phyloP scores from a whole-genome alignment of 1,284 basidiomycete species.

The Phellinidium pouzarii region DNA sequence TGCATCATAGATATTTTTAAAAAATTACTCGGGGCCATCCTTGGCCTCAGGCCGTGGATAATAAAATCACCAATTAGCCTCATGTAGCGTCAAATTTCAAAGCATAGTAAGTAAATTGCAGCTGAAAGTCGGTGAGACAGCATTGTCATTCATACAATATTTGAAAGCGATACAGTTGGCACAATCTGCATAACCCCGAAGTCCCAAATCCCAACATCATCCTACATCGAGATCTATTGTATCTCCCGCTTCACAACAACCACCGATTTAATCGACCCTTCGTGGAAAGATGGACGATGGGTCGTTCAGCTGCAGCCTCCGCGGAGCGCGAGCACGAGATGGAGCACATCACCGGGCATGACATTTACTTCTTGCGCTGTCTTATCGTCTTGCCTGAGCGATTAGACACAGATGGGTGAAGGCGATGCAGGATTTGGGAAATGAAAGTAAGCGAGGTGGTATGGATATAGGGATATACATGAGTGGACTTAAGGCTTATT shows the following conservation, averaged over 20 bases:
- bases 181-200: neutral
- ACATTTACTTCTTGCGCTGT: conserved; percentile 80
- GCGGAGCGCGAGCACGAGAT: conserved; percentile 88
- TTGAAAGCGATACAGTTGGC: neutral
- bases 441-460: conserved; percentile 22
- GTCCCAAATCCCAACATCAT: neutral
- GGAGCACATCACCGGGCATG: conserved; percentile 76
- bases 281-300: neutral
- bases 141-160: neutral
- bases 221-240: neutral
- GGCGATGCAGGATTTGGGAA: neutral
- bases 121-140: neutral
- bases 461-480: no score
- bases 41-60: no score
- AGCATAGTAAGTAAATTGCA: no score
- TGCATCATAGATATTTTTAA: no score
- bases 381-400: conserved; percentile 75
- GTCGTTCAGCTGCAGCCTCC: conserved; percentile 53
- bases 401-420: neutral
- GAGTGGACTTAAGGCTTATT: no score
- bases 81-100: no score
- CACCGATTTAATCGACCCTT: no score
- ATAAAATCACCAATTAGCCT: no score
- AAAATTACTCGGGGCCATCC: no score
- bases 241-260: neutral